phyloP scores from a whole-genome alignment of 2,329 filamentous ascomycete species.

The Fusarium sarcochroum region DNA sequence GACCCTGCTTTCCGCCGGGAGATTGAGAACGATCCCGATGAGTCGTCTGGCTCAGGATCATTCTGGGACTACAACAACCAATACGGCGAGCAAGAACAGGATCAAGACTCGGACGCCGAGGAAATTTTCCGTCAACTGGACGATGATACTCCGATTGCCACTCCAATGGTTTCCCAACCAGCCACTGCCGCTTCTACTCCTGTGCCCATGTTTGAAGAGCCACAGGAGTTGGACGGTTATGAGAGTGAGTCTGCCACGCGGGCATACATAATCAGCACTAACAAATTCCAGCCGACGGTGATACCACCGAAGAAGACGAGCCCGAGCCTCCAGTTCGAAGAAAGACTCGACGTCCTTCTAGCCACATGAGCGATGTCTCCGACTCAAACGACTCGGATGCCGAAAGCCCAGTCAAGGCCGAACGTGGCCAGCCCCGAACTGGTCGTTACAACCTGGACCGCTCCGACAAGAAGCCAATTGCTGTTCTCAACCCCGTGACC shows the following conservation, averaged over 20 bases:
- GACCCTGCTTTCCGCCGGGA: constrained; percentile 80
- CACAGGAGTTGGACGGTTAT: constrained; percentile 68
- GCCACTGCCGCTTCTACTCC: constrained; percentile 44
- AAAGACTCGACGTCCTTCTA: constrained; percentile 61
- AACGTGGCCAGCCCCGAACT: constrained; percentile 67
- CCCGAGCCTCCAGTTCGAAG: constrained; percentile 64
- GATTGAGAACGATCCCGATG: constrained; percentile 77
- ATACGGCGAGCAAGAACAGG: constrained; percentile 54
- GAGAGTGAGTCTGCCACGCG: constrained; percentile 66
- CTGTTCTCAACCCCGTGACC: constrained; percentile 69
- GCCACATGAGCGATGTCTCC: constrained; percentile 58
- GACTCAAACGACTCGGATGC: constrained; percentile 69
- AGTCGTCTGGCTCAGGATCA: constrained; percentile 69
- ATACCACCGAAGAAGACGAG: constrained; percentile 73
- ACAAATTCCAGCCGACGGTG: constrained; percentile 67
- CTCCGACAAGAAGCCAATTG: constrained; percentile 69
- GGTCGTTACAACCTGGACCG: constrained; percentile 69
- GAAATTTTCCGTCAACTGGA: constrained; percentile 56
- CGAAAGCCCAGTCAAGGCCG: constrained; percentile 61
- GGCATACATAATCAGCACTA: constrained; percentile 53
- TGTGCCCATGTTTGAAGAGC: constrained; percentile 52
- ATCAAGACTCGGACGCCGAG: constrained; percentile 59
- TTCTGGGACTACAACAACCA: constrained; percentile 75
- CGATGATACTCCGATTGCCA: constrained; percentile 60
- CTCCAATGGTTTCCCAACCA: constrained; percentile 55